Percentiles rank a stretch among this genome's conserved stretches.
Conservation (phyloP, 805 yeast species). For the Ogataea paradorogensis region DNA sequence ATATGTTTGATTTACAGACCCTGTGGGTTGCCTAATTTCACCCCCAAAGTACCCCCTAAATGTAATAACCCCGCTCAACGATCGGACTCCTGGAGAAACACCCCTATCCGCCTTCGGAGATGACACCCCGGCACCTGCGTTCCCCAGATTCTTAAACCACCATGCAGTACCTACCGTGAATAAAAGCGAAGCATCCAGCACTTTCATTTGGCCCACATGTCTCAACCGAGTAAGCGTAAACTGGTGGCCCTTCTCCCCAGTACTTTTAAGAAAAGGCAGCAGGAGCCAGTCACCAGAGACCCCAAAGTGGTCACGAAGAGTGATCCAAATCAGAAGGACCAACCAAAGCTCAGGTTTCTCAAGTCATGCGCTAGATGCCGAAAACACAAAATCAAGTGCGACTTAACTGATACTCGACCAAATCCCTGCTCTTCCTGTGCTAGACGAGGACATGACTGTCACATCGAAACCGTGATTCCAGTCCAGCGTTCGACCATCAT, state of each 20-base stretch:
- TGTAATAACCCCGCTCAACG: neutral
- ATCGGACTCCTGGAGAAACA: neutral
- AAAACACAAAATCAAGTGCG: constrained; percentile 65
- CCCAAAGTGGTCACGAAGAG: constrained; percentile 22
- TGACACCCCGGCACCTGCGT: constrained; percentile 9
- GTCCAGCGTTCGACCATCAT: constrained; percentile 46
- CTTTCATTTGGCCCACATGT: constrained; percentile 1
- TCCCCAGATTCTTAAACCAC: constrained; percentile 11
- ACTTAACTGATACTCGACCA: constrained; percentile 51
- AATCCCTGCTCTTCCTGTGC: constrained; percentile 56
- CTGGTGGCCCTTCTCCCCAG: constrained; percentile 29
- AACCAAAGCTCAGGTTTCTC: constrained; percentile 40
- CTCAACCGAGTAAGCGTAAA: constrained; percentile 22
- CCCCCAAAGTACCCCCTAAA: neutral
- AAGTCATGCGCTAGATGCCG: constrained; percentile 66
- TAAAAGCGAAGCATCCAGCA: constrained; percentile 6
- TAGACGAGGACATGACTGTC: constrained; percentile 50
- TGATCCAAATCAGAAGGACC: constrained; percentile 21
- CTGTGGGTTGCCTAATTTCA: neutral
- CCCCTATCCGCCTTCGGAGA: constrained; percentile 13
- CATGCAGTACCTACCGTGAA: constrained; percentile 2
- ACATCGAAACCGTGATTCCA: constrained; percentile 52
- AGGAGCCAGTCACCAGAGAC: constrained; percentile 14
- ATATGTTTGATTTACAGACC: too few species aligned
- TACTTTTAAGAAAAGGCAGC: constrained; percentile 16